Evolutionary conservation across 23 red algal species (phyloP).

Genomic region (Chondrus crispus): DNA sequence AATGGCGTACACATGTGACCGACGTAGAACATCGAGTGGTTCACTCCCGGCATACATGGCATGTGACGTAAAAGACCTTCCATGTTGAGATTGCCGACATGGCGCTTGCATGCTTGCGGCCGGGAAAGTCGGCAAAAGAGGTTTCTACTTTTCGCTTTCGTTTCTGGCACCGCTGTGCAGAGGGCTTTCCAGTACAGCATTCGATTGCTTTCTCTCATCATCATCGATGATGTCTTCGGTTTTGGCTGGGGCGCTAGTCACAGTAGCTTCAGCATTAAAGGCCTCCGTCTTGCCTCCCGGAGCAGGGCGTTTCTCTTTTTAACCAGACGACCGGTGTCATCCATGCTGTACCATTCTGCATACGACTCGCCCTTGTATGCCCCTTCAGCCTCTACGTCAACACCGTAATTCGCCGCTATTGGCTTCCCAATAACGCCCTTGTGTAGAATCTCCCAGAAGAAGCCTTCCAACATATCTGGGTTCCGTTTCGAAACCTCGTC

Average conservation of each 20-base stretch:
- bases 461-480: not conserved
- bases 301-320: no score
- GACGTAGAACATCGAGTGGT: conserved; percentile 76
- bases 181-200: no score
- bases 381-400: conserved; percentile 55
- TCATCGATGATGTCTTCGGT: no score
- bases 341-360: conserved; percentile 6
- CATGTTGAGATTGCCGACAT: conserved; percentile 45
- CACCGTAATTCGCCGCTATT: conserved; percentile 17
- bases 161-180: no score
- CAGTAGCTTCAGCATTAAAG: no score
- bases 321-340: not conserved
- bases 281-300: no score
- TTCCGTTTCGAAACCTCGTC: not conserved
- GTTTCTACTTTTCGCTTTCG: no score
- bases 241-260: no score
- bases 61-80: conserved; percentile 28
- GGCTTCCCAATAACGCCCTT: conserved; percentile 4
- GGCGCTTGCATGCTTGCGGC: no score
- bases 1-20: conserved; percentile 79
- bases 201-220: no score
- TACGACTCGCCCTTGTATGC: conserved; percentile 32
- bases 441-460: conserved; percentile 15
- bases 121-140: no score
- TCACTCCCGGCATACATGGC: conserved; percentile 68